Conservation (phyloP, 305 asterid species). For the Andrographis paniculata region DNA sequence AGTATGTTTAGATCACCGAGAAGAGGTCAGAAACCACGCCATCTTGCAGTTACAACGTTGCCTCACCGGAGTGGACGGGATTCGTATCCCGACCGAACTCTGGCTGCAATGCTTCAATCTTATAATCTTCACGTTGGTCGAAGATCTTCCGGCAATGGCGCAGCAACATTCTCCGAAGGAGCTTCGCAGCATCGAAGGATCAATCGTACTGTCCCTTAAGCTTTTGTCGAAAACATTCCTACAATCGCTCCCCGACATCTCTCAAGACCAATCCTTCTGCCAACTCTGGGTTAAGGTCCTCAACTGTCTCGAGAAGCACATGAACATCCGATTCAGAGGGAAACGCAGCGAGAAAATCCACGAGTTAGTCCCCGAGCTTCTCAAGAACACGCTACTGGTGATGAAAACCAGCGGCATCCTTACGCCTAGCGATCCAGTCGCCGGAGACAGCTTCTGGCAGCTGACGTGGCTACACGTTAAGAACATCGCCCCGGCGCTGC, state of each 20-base stretch:
- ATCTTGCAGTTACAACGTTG: constrained; percentile 63
- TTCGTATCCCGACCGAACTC: constrained; percentile 46
- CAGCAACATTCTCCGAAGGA: constrained; percentile 65
- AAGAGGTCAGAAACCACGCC: constrained; percentile 80
- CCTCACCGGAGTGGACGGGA: constrained; percentile 63
- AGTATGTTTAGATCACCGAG: constrained; percentile 71
- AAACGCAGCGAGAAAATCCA: constrained; percentile 73
- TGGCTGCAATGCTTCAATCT: constrained; percentile 76
- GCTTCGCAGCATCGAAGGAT: constrained; percentile 69
- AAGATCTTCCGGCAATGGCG: constrained; percentile 58
- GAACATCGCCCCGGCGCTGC: constrained; percentile 61
- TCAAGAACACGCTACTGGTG: constrained; percentile 73
- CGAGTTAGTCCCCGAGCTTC: constrained; percentile 84
- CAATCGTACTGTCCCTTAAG: constrained; percentile 58
- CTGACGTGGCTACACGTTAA: constrained; percentile 76
- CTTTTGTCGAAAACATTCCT: constrained; percentile 60
- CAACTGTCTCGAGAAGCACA: constrained; percentile 44
- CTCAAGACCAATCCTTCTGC: constrained; percentile 50
- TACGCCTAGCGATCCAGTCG: constrained; percentile 45
- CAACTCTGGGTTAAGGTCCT: constrained; percentile 68
- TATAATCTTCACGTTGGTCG: constrained; percentile 66
- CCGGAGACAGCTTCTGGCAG: constrained; percentile 75
- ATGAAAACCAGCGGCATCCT: constrained; percentile 72
- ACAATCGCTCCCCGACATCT: constrained; percentile 50
- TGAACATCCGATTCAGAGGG: constrained; percentile 66